Evolutionary conservation across 2,329 filamentous ascomycete species (phyloP).

Genomic region (Rhynchosporium agropyri): DNA sequence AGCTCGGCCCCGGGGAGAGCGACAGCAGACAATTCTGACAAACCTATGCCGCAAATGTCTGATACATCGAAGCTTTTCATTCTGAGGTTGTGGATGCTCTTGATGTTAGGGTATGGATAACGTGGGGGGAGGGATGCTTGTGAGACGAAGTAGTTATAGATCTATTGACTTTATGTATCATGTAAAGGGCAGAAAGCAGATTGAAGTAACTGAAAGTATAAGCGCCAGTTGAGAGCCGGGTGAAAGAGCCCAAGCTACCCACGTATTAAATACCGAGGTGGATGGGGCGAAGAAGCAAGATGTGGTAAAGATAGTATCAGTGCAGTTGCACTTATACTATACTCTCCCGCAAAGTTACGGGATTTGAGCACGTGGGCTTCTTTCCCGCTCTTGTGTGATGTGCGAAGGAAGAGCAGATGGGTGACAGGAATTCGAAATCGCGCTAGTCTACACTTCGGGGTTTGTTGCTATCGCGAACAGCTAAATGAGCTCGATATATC

Average conservation of each 20-base stretch:
- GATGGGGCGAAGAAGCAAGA: too few relatives aligned
- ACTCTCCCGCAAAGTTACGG: neutral
- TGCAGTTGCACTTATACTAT: neutral
- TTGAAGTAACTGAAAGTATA: too few relatives aligned
- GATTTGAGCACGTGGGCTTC: neutral
- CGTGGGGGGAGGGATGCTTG: too few relatives aligned
- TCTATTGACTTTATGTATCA: too few relatives aligned
- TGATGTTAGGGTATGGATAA: too few relatives aligned
- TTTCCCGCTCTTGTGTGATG: neutral
- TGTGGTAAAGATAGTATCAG: neutral
- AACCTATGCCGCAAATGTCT: neutral
- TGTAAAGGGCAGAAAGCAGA: too few relatives aligned
- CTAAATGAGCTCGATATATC: too few relatives aligned
- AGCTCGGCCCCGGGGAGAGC: neutral
- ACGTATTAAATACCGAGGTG: too few relatives aligned
- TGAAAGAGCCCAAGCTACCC: too few relatives aligned
- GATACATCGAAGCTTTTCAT: conserved; percentile 5
- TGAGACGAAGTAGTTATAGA: too few relatives aligned
- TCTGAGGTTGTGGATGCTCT: neutral
- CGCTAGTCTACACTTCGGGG: neutral
- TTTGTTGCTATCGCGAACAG: too few relatives aligned
- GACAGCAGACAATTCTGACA: neutral
- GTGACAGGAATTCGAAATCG: neutral
- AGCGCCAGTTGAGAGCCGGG: too few relatives aligned
- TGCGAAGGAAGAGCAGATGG: neutral